Evolutionary conservation across 75 land plant species (phyloP), one percentile per base, ranked within the genome.

Genomic region (Pinus tabuliformis): DNA sequence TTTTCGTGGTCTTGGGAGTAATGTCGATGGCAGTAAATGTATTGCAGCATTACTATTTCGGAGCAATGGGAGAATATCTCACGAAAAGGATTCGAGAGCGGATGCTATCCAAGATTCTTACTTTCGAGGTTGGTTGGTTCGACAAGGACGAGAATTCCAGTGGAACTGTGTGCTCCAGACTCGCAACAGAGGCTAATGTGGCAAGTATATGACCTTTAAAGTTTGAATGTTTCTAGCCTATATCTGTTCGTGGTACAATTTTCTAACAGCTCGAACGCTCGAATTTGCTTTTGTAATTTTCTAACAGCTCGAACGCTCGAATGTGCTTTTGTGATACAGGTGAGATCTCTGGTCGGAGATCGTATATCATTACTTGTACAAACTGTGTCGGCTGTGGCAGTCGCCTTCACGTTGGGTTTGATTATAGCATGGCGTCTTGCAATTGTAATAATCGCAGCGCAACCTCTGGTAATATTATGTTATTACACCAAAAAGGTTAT

Each of bases 121-220:
- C 82, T 0, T 86, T 89, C 61, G 98, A 95, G 75, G 76, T 95
- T n/a, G 93, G 90, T 3, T 95, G 95, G 95, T 95, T 91, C 70
- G 98, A 95, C 80, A 73, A 76, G 33, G 89, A 90, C 7, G 90
- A 91, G 73, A 90, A 95, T 75, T 78, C 87, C 17, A 87, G 86
- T 62, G 92, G 88, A 39, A 89, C 89, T 20, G 65, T 95, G 22
- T 87, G 88, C 58, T 73, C 95, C 17, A 77, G 91, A 28, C 81
- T 95, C 12, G 84, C 91, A 0, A 84, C 82, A 14, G 93, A 91
- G 21, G 93, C 98, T 76, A 89, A 79, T 70, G 79, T 88, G 86
- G 97, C 91, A 62, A 17, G 83, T 39, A 56, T 30, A 30, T 33
- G 28, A 24, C 12, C 63, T 4, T 75, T 37, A 22, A 57, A 45